These are phyloP conservation scores for Podochytrium sp. DNA, from an alignment of 192 early-diverging fungal species.

Conservation along the genomic window DNA sequence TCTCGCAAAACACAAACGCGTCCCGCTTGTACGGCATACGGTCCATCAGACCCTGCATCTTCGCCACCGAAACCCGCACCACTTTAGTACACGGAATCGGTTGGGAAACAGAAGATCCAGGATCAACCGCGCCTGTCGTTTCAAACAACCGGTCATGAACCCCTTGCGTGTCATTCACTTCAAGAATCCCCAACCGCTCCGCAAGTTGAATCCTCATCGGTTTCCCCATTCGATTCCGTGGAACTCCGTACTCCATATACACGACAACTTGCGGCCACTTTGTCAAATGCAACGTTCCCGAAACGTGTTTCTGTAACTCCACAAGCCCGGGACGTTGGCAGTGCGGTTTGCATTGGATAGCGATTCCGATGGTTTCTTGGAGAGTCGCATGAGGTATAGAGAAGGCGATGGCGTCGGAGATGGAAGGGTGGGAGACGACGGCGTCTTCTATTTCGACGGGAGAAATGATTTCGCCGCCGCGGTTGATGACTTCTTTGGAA, in stretches of 20 bases:
- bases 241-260: constrained; percentile 47
- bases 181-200: constrained; percentile 40
- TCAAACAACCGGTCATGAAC: constrained; percentile 37
- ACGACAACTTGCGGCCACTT: constrained; percentile 52
- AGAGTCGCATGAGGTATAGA: constrained; percentile 44
- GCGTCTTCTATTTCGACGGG: constrained; percentile 81
- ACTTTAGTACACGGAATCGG: not conserved
- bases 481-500: constrained; percentile 90
- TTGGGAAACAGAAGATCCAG: not conserved
- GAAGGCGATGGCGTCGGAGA: constrained; percentile 47
- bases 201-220: constrained; percentile 46
- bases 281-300: constrained; percentile 38
- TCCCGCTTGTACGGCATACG: constrained; percentile 12
- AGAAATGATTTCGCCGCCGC: constrained; percentile 91
- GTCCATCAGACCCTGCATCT: not conserved
- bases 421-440: constrained; percentile 45
- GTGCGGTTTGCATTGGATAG: constrained; percentile 30
- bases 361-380: constrained; percentile 53
- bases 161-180: constrained; percentile 35
- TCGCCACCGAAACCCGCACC: not conserved
- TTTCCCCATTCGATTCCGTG: constrained; percentile 48
- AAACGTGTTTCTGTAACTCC: constrained; percentile 30
- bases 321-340: constrained; percentile 21
- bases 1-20: constrained; percentile 13
- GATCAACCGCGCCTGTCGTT: constrained; percentile 22